Conservation (phyloP, 2,329 filamentous ascomycete genomes). For the Beauveria brongniartii region DNA sequence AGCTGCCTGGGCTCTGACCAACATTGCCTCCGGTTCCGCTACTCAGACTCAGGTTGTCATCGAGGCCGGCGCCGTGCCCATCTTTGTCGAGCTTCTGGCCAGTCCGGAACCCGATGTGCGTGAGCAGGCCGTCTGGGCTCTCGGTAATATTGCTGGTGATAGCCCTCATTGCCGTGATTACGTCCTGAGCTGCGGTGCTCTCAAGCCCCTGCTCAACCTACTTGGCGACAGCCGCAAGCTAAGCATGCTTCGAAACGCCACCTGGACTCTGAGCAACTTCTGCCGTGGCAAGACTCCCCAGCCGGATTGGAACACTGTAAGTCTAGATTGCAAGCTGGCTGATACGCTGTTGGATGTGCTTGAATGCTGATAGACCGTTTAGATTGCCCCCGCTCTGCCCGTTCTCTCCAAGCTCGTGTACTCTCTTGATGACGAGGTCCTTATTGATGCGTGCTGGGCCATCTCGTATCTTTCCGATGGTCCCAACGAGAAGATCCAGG, state of each 20-base stretch:
- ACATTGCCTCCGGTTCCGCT: conserved; percentile 96
- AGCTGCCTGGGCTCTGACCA: conserved; percentile 97
- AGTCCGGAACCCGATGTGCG: conserved; percentile 97
- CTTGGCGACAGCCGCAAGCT: conserved; percentile 97
- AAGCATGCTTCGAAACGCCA: conserved; percentile 97
- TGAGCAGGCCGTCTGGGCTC: conserved; percentile 96
- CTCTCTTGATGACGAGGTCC: conserved; percentile 93
- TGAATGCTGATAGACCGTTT: conserved; percentile 20
- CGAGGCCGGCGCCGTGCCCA: conserved; percentile 93
- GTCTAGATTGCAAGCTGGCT: conserved; percentile 27
- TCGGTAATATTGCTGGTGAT: conserved; percentile 98
- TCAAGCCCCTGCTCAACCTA: conserved; percentile 81
- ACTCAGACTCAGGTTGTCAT: conserved; percentile 98
- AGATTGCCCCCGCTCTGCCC: conserved; percentile 92
- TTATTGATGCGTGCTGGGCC: conserved; percentile 99
- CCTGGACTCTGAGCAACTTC: conserved; percentile 99
- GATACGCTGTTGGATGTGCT: not conserved
- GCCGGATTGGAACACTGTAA: conserved; percentile 92
- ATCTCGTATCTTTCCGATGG: conserved; percentile 98
- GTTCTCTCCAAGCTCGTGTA: conserved; percentile 97
- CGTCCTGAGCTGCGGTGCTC: conserved; percentile 81
- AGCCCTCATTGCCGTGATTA: conserved; percentile 97
- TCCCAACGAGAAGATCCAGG: conserved; percentile 98
- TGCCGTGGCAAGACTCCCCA: conserved; percentile 99
- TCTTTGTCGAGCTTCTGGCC: conserved; percentile 91